Percentiles rank a stretch among this genome's conserved stretches.
These are phyloP conservation scores for Neopestalotiopsis sp. DNA, from an alignment of 2,329 filamentous ascomycete species.

Conservation along the genomic window DNA sequence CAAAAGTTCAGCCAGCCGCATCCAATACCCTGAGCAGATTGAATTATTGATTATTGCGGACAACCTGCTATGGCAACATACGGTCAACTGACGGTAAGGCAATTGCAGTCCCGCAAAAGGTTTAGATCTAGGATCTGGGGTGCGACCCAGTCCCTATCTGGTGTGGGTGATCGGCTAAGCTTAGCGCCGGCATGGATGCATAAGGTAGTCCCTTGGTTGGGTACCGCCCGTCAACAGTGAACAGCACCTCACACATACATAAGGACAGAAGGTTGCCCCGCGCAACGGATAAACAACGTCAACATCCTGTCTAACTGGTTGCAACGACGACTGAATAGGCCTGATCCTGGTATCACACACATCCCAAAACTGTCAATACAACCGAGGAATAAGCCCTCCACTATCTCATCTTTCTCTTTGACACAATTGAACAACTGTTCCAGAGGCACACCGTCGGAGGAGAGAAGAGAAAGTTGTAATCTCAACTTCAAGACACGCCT, in stretches of 20 bases:
- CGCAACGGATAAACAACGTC: constrained; percentile 14
- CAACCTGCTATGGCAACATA: neutral
- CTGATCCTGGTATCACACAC: constrained; percentile 5
- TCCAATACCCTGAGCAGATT: neutral
- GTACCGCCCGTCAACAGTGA: neutral
- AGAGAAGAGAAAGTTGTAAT: neutral
- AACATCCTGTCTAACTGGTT: constrained; percentile 9
- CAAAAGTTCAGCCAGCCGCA: too few relatives aligned
- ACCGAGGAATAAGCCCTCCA: constrained; percentile 2
- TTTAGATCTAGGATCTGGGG: neutral
- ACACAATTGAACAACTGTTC: neutral
- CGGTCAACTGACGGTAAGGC: neutral
- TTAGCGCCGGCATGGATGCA: neutral
- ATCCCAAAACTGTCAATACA: constrained; percentile 11
- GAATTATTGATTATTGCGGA: neutral
- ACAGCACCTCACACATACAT: neutral
- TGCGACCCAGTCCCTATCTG: neutral
- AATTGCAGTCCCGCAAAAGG: neutral
- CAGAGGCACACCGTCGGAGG: neutral
- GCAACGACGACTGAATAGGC: constrained; percentile 5
- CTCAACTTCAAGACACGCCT: constrained; percentile 8
- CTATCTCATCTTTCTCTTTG: neutral
- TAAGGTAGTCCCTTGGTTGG: neutral
- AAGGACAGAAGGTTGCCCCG: constrained; percentile 4
- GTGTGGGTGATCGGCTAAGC: neutral